These are phyloP conservation scores for Hygrophoropsis aurantiaca DNA, from an alignment of 768 basidiomycete genomes.

Conservation along the genomic window DNA sequence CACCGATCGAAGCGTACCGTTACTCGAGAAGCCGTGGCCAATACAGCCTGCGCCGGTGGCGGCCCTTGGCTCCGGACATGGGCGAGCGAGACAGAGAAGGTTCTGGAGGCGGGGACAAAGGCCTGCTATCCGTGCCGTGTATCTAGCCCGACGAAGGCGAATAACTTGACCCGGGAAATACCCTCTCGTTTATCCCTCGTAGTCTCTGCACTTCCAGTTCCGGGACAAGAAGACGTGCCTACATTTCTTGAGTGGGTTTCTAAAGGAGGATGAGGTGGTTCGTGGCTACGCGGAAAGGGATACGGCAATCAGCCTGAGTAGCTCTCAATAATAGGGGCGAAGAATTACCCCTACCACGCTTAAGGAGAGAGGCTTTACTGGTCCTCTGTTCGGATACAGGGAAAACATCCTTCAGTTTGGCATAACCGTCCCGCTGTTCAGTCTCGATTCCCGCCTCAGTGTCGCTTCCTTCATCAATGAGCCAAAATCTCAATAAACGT, in stretches of 20 bases:
- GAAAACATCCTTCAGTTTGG: constrained; percentile 82
- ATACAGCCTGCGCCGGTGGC: too few species aligned
- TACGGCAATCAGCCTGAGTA: constrained; percentile 2
- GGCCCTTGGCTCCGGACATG: constrained; percentile 61
- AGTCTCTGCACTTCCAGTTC: constrained; percentile 73
- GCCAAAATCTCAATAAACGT: constrained; percentile 71
- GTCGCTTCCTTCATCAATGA: constrained; percentile 81
- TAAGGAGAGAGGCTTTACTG: constrained; percentile 85
- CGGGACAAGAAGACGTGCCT: constrained; percentile 60
- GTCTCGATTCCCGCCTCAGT: constrained; percentile 81
- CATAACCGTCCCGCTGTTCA: constrained; percentile 88
- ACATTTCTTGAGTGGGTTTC: constrained; percentile 68
- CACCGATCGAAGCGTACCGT: too few species aligned
- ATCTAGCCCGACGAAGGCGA: constrained; percentile 54
- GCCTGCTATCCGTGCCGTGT: constrained; percentile 43
- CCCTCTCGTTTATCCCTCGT: constrained; percentile 79
- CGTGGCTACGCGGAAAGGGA: constrained; percentile 50
- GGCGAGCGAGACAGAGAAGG: constrained; percentile 46
- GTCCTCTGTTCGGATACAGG: constrained; percentile 88
- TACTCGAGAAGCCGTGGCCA: too few species aligned
- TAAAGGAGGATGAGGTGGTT: constrained; percentile 76
- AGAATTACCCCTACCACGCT: constrained; percentile 64
- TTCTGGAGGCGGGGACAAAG: constrained; percentile 68
- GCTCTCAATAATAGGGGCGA: constrained; percentile 8
- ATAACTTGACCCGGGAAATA: constrained; percentile 60